These are phyloP conservation scores for Cladosporium velox DNA, from an alignment of 2,329 filamentous ascomycete species.

Conservation along the genomic window DNA sequence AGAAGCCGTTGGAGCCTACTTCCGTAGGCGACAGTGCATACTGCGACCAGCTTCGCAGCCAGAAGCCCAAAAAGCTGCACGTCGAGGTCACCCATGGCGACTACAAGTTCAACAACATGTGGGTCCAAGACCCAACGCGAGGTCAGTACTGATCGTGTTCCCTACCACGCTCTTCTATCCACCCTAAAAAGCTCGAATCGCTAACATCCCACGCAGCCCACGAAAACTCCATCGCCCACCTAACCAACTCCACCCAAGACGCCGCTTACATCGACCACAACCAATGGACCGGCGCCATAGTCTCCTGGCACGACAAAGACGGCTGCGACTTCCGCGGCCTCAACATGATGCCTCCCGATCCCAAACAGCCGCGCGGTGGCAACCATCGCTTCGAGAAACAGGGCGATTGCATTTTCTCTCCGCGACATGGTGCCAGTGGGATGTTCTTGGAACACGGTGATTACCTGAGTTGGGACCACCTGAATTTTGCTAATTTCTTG, in stretches of 20 bases:
- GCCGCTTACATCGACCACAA: neutral
- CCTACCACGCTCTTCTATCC: neutral
- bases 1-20: neutral
- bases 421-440: neutral
- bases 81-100: neutral
- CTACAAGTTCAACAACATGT: neutral
- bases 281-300: neutral
- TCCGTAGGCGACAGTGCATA: neutral
- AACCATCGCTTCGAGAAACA: neutral
- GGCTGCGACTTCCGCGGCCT: neutral
- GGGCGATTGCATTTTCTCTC: neutral
- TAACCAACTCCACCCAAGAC: neutral
- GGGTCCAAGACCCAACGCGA: neutral
- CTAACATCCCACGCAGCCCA: neutral
- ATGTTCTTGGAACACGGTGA: neutral
- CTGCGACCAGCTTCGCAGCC: neutral
- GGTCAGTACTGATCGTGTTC: neutral
- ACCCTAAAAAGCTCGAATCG: neutral
- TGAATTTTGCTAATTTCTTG: neutral
- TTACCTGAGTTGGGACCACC: neutral
- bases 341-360: neutral
- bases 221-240: neutral
- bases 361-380: neutral
- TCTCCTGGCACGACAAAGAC: neutral
- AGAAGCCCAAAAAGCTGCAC: neutral